Evolutionary conservation across 768 basidiomycete species (phyloP), one percentile per base, ranked within the genome.

Genomic region (Pisolithus albus): DNA sequence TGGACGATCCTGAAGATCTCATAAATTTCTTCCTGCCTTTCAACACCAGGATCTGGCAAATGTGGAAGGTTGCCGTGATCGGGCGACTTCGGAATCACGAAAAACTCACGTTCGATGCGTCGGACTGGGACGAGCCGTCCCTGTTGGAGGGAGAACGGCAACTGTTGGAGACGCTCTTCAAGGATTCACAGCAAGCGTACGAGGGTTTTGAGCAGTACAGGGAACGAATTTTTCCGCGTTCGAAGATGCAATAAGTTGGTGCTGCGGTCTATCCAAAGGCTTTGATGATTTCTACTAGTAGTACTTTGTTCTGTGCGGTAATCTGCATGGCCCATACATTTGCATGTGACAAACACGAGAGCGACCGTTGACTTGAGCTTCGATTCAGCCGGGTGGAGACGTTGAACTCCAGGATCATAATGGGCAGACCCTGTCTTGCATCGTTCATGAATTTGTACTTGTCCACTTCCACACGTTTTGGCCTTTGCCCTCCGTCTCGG

Each of bases 131-230:
- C 5, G 26, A n/a, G 10, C 8, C 15, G 16, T 19, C 19, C 8
- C 46, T 46, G 11, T 39, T 30, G 5, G 19, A 11, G 8, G 11
- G 39, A 23, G 51, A 52, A 9, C n/a, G 11, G 45, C 7, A 38
- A 34, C 24, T 52, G 44, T 38, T 52, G 36, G 23, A 52, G 16
- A 52, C 51, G 42, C 43, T 52, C 26, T 52, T 34, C 13, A 9
- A 7, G 9, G 51, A 52, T 26, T 37, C 51, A 9, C 16, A 26
- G 18, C 1, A 26, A 9, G 51, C 51, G 2, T 52, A 36, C 30
- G 38, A 38, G 18, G 51, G 51, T n/a, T 50, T 42, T 32, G 32
- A 47, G 11, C 46, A 18, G 23, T 15, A 47, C 46, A 28, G 5
- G 8, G 13, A 23, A 28, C 21, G 18, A 2, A 26, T 34, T 11